Evolutionary conservation across 1,284 basidiomycete species (phyloP).

Genomic region (Cutaneotrichosporon mucoides): DNA sequence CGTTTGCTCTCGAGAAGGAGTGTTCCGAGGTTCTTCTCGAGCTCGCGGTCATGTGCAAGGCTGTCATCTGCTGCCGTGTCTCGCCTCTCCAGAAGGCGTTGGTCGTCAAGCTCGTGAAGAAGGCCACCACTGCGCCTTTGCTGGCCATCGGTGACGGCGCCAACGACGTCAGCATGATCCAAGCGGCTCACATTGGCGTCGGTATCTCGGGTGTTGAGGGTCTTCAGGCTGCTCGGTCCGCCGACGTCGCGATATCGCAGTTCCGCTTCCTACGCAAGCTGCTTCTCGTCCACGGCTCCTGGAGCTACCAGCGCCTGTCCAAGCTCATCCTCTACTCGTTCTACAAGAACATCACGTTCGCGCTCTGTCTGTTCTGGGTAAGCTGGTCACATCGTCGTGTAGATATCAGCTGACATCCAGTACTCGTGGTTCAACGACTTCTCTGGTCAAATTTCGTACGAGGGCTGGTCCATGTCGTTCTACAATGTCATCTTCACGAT

Average conservation of each 20-base stretch:
- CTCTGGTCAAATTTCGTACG: constrained; percentile 96
- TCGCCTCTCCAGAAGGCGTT: constrained; percentile 97
- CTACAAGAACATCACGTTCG: constrained; percentile 95
- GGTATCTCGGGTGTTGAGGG: constrained; percentile 99
- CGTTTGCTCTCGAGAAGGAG: constrained; percentile 89
- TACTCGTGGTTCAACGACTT: constrained; percentile 99
- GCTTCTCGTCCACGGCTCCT: constrained; percentile 92
- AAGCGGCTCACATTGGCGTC: constrained; percentile 68
- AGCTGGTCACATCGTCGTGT: constrained; percentile 27
- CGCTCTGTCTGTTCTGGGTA: constrained; percentile 98
- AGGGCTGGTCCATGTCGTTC: constrained; percentile 95
- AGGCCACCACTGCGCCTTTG: constrained; percentile 84
- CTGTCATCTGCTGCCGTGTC: constrained; percentile 59
- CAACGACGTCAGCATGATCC: constrained; percentile 61
- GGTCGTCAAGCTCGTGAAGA: constrained; percentile 97
- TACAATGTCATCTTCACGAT: constrained; percentile 94
- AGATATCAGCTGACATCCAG: constrained; percentile 50
- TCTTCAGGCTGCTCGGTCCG: constrained; percentile 92
- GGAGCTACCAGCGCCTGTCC: constrained; percentile 93
- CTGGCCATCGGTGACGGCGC: constrained; percentile 78
- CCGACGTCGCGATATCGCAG: constrained; percentile 96
- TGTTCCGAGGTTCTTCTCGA: constrained; percentile 85
- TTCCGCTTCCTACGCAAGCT: constrained; percentile 97
- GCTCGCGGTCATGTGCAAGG: constrained; percentile 93
- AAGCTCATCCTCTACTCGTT: constrained; percentile 95